Base-by-base conservation (phyloP, 441 rosid species). In the Adansonia rubrostipa region DNA sequence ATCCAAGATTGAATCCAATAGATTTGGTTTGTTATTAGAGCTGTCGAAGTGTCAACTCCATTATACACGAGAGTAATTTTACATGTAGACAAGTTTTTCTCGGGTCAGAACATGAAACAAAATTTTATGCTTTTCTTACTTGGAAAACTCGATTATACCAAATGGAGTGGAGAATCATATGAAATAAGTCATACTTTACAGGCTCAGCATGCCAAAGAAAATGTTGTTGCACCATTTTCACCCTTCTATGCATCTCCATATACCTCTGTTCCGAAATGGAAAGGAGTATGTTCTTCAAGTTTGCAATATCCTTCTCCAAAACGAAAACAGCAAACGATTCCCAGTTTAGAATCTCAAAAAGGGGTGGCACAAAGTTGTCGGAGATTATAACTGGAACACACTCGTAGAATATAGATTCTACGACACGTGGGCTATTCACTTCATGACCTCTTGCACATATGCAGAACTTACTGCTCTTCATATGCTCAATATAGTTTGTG, bases 381-480 rank as follows among this genome's bases (percentile, higher is more conserved):
- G 98, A 94, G 83, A 94, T 91, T 58, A 94, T 94, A 51, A 94
- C 98, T 0, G 98, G 98, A 78, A 94, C 92, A 66, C 98, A 94
- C 64, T 92, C 97, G 0, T 85, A 89, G 83, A 92, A 85, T 77
- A 94, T 80, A n/a, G 98, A 93, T 84, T 94, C 98, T 77, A 92
- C 98, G 0, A 94, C 88, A 56, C 98, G 81, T 9, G 98, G 98
- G 76, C 98, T 92, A 73, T 94, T 92, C 45, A 92, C 98, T 86
- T 92, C 98, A 15, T 86, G 88, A 62, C 97, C 98, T 86, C 87
- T 90, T 9, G 98, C 91, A 72, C 98, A 94, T 22, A 94, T 94
- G 78, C 98, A 94, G 79, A 90, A 94, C 84, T 88, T 94, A 89
- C 95, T 92, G 83, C 92, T 92, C 86, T 90, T 88, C 98, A 92